Conservation (phyloP, 495 filamentous ascomycete genomes). For the Lepidopterella palustris region DNA sequence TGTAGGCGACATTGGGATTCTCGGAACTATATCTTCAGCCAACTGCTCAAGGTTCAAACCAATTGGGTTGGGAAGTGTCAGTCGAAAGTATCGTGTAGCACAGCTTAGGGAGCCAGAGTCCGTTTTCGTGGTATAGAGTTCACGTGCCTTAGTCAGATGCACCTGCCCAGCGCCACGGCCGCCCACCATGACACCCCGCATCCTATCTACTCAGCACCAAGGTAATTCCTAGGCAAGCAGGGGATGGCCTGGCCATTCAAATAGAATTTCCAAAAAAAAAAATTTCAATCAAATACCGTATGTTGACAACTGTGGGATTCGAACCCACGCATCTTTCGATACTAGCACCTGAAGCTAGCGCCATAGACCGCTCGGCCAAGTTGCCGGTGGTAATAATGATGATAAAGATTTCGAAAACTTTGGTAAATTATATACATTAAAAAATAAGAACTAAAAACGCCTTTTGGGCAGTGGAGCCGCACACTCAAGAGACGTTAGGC, state of each 20-base stretch:
- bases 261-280: not conserved
- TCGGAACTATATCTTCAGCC: not conserved
- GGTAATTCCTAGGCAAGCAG: not conserved
- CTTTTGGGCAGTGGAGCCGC: no score
- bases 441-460: no score
- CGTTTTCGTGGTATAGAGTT: not conserved
- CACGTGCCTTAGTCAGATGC: not conserved
- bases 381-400: no score
- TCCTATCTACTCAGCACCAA: not conserved
- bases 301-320: conserved; percentile 18
- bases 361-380: conserved; percentile 5
- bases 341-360: conserved; percentile 12
- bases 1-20: not conserved
- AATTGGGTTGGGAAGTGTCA: not conserved
- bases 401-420: no score
- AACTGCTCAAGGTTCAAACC: not conserved
- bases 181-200: not conserved
- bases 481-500: no score
- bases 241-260: no score
- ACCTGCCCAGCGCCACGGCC: not conserved
- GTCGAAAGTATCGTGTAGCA: not conserved
- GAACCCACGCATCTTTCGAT: conserved; percentile 19
- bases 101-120: not conserved
- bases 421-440: no score
- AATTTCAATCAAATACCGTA: not conserved